Base-by-base conservation (phyloP, 2,329 filamentous ascomycete species). In the Exophiala viscosa region DNA sequence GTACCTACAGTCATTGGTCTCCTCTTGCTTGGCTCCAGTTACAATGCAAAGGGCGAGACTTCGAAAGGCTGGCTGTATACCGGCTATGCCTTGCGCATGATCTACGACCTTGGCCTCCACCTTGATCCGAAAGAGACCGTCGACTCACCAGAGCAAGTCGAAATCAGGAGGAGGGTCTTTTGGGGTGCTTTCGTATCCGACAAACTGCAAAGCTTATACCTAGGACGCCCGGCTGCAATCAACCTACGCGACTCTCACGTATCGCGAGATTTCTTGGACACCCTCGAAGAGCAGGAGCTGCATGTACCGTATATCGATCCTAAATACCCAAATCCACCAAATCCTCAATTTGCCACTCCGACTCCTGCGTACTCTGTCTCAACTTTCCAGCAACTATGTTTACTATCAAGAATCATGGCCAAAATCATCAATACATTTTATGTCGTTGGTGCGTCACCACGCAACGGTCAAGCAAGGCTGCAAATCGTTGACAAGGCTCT, bases 41-140 rank as follows among this genome's bases (percentile, higher is more conserved):
- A n/a, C n/a, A n/a, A n/a, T n/a, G n/a, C n/a, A n/a, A n/a, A n/a
- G n/a, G n/a, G n/a, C n/a, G n/a, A n/a, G n/a, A n/a, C n/a, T n/a
- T n/a, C 72, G 78, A 8, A 76, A 83, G 66, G 67, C 82, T n/a
- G n/a, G n/a, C n/a, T n/a, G n/a, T n/a, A n/a, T n/a, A n/a, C n/a
- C n/a, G n/a, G n/a, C n/a, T n/a, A n/a, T n/a, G n/a, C n/a, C n/a
- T n/a, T n/a, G n/a, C n/a, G n/a, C n/a, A n/a, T n/a, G n/a, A n/a
- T n/a, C 20, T 73, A 76, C 45, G 80, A 83, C 59, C 62, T 83
- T 4, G 75, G 78, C 0, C 74, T 82, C 57, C 77, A 80, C 57
- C 20, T 50, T 6, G 47, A 49, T 15, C 64, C 69, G 8, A 76
- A 73, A 57, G 15, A 42, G 31, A 50, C 42, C 40, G 23, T 4